A percentile compares a stretch with the other conserved stretches of the same genome.
These are phyloP conservation scores for Fusarium buharicum DNA, from an alignment of 2,329 filamentous ascomycete species.

Conservation along the genomic window DNA sequence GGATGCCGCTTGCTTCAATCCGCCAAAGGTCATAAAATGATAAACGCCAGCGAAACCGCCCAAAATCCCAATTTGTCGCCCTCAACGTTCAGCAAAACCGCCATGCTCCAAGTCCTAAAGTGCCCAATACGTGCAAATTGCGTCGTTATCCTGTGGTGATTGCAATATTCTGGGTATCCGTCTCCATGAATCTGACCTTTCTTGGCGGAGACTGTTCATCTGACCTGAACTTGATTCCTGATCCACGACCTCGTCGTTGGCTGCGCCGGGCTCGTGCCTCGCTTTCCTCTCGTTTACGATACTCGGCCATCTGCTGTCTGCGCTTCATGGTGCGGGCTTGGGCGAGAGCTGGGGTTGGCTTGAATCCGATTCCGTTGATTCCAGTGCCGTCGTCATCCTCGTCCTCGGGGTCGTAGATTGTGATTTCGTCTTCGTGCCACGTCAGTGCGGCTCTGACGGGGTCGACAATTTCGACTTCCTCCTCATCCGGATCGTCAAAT, in stretches of 20 bases:
- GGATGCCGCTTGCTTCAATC: slow-evolving; percentile 6
- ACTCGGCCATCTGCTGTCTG: slow-evolving; percentile 70
- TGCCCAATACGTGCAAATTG: background rate
- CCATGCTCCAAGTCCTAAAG: background rate
- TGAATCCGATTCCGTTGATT: slow-evolving; percentile 75
- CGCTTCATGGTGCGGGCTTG: slow-evolving; percentile 67
- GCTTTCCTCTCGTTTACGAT: slow-evolving; percentile 68
- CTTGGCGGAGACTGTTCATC: slow-evolving; percentile 39
- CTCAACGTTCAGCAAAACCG: background rate
- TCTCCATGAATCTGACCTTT: slow-evolving; percentile 56
- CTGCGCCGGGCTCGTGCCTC: slow-evolving; percentile 68
- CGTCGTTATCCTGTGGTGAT: slow-evolving; percentile 48
- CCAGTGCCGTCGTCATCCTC: slow-evolving; percentile 74
- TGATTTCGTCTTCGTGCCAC: slow-evolving; percentile 76
- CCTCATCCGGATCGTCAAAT: slow-evolving; percentile 45
- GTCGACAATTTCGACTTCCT: slow-evolving; percentile 57
- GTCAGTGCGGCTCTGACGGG: slow-evolving; percentile 69
- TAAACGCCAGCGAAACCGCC: slow-evolving; percentile 27
- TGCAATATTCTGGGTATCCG: slow-evolving; percentile 49
- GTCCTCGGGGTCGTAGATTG: slow-evolving; percentile 71
- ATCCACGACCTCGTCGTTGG: slow-evolving; percentile 58
- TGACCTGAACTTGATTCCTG: slow-evolving; percentile 40
- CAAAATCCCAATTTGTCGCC: slow-evolving; percentile 9
- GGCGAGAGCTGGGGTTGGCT: slow-evolving; percentile 69
- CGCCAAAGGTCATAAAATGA: slow-evolving; percentile 5